phyloP scores from a whole-genome alignment of 2,329 filamentous ascomycete species.

The Fusarium newnesense region DNA sequence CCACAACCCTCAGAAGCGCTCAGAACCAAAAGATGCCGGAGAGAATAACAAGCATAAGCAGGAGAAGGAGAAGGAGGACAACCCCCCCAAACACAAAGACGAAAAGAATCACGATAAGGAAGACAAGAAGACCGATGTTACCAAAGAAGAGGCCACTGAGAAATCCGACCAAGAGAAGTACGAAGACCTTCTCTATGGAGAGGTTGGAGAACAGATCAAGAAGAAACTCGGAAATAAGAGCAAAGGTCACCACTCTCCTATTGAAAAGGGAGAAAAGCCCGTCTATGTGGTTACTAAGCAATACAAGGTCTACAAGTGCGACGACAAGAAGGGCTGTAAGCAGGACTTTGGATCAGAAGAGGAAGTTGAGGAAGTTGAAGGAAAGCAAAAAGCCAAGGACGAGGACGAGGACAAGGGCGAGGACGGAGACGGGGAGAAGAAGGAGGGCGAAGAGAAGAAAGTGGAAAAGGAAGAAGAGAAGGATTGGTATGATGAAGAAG shows the following conservation, averaged over 20 bases:
- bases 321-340: not conserved
- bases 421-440: not conserved
- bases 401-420: not conserved
- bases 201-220: not conserved
- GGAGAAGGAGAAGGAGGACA: not conserved
- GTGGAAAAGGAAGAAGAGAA: not conserved
- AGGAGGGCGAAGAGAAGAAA: not conserved
- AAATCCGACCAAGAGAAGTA: not conserved
- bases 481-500: not conserved
- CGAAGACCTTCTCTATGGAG: slow-evolving; percentile 17
- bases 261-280: not conserved
- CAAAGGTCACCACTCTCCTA: not conserved
- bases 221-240: not conserved
- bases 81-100: not conserved
- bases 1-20: not conserved
- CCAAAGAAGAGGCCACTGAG: not conserved
- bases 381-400: not conserved
- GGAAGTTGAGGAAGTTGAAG: not conserved
- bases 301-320: slow-evolving; percentile 5
- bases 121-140: not conserved
- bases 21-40: not conserved
- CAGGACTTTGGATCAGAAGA: not conserved
- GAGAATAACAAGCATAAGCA: not conserved
- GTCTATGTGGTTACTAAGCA: not conserved
- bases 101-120: not conserved